Evolutionary conservation across 495 filamentous ascomycete genomes (phyloP), one percentile per base, ranked within the genome.

Genomic region (Aspergillus sclerotiicarbonarius): DNA sequence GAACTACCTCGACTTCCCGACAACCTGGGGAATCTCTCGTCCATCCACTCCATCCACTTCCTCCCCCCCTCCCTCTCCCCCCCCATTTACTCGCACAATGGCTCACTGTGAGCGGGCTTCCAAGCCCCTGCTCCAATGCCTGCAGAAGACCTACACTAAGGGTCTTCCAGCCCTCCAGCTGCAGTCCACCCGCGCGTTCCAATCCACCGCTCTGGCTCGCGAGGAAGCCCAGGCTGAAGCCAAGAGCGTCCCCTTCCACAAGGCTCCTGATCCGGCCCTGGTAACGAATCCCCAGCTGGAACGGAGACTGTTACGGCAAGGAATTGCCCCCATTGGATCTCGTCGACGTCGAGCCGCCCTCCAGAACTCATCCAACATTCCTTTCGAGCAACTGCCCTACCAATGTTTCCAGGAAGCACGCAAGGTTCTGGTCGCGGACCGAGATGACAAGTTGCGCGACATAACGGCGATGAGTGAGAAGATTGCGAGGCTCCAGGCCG

Each of bases 381-480:
- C 93, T 48, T 98, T 99, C 73, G 89, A 93, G 71, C 89, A 92
- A 67, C 75, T 96, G 60, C 92, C 92, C 33, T 96, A 95, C 75
- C 92, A 98, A 79, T 93, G 89, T 69, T 99, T 96, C 82, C 94
- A 99, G 73, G 90, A 96, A 73, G 94, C 94, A 41, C 87, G 92
- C 54, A 89, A 90, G 65, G 71, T 98, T 35, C 79, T 99, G 44
- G 80, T 81, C 51, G 81, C 80, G 59, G 94, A 99, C 73, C 84
- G 94, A 15, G 75, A 85, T 54, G 84, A 95, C 73, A 99, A 98
- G 75, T 53, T 93, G 46, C 72, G 75, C 58, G 75, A 83, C 53
- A 87, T 92, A 51, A 71, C 79, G n/a, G 72, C 72, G 41, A 81
- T 85, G 70, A 69, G 79, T 49, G 80, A 81, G 59, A 76, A 79